These are phyloP conservation scores for Paecilomyces formosus DNA, from an alignment of 2,329 filamentous ascomycete species.

Conservation along the genomic window DNA sequence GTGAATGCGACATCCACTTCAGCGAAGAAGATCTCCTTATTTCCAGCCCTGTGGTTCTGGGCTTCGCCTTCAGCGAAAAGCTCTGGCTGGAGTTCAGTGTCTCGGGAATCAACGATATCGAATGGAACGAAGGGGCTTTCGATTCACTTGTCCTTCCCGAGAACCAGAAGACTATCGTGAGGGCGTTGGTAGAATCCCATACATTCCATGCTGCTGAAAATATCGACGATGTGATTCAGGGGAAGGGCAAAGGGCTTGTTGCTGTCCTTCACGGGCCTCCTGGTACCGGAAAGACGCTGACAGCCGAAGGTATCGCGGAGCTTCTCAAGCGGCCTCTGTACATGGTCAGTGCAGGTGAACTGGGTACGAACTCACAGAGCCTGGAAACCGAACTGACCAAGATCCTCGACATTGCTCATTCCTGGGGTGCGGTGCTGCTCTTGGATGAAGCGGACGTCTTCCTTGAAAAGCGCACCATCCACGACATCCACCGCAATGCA, in stretches of 20 bases:
- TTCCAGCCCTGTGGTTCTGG: constrained; percentile 74
- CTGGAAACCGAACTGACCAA: constrained; percentile 73
- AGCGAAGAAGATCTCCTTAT: constrained; percentile 78
- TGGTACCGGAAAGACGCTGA: constrained; percentile 82
- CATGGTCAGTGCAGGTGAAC: constrained; percentile 72
- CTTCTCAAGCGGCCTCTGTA: constrained; percentile 75
- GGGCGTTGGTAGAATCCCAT: constrained; percentile 75
- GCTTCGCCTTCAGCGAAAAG: constrained; percentile 83
- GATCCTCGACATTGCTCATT: constrained; percentile 77
- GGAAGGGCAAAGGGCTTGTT: constrained; percentile 81
- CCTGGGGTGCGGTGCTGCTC: constrained; percentile 77
- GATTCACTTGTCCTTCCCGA: constrained; percentile 66
- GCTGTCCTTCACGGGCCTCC: constrained; percentile 76
- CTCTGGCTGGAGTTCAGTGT: constrained; percentile 85
- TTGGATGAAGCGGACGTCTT: constrained; percentile 83
- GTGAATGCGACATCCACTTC: constrained; percentile 47
- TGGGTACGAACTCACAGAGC: constrained; percentile 67
- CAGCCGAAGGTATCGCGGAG: constrained; percentile 79
- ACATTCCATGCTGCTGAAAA: constrained; percentile 74
- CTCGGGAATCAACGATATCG: constrained; percentile 69
- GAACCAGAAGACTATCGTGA: constrained; percentile 61
- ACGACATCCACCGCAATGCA: constrained; percentile 77
- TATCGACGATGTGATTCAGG: constrained; percentile 74
- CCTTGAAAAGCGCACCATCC: constrained; percentile 72
- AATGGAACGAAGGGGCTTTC: constrained; percentile 79